These are phyloP conservation scores for Trichosanthes truncata DNA, from an alignment of 306 rosid genomes.

Conservation along the genomic window DNA sequence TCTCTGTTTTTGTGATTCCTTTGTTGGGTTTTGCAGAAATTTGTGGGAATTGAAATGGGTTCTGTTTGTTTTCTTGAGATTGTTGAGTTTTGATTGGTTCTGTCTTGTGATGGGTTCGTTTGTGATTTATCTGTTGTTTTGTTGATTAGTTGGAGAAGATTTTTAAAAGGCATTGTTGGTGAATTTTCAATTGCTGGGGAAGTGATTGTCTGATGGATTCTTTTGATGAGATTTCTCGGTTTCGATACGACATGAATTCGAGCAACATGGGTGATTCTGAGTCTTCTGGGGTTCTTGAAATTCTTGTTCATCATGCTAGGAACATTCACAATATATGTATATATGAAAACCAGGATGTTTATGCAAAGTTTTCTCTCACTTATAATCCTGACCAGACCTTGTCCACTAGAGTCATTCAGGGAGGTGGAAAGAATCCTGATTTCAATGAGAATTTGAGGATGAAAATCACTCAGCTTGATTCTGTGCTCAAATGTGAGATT, in stretches of 20 bases:
- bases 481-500: conserved; percentile 82
- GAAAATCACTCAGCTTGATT: conserved; percentile 59
- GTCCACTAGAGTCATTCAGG: conserved; percentile 57
- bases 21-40: background rate
- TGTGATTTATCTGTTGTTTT: background rate
- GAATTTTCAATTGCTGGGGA: background rate
- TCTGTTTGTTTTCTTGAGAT: conserved; percentile 2
- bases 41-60: background rate
- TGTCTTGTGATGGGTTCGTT: background rate
- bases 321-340: conserved; percentile 89
- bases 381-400: conserved; percentile 75
- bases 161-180: background rate
- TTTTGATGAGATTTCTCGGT: conserved; percentile 39
- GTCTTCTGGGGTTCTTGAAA: conserved; percentile 61
- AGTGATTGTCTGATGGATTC: conserved; percentile 43
- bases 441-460: conserved; percentile 68
- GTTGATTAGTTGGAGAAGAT: background rate
- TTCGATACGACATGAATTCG: conserved; percentile 49
- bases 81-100: background rate
- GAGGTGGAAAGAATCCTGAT: conserved; percentile 76
- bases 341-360: conserved; percentile 89
- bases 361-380: conserved; percentile 84
- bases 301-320: conserved; percentile 79
- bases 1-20: background rate
- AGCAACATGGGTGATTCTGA: conserved; percentile 22